These are phyloP conservation scores for Lipomyces orientalis DNA, from an alignment of 805 yeast species.

Conservation along the genomic window DNA sequence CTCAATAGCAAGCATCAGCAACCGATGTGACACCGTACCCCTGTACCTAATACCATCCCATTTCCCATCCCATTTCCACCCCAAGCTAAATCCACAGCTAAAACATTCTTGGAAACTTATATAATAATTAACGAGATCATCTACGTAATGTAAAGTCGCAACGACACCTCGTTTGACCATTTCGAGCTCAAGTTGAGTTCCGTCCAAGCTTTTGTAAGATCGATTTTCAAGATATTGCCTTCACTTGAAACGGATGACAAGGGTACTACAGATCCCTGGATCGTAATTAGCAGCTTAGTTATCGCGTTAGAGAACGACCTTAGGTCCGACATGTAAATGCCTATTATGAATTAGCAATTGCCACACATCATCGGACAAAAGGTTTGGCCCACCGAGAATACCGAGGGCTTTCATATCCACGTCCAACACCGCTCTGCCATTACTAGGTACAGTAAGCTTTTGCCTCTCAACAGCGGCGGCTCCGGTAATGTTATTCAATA, in stretches of 20 bases:
- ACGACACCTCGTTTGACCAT: slow-evolving; percentile 33
- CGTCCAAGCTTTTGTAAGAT: slow-evolving; percentile 30
- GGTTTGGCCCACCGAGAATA: slow-evolving; percentile 15
- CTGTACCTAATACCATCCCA: not conserved
- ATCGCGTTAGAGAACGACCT: not conserved
- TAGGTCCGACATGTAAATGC: slow-evolving; percentile 5
- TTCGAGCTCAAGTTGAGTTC: slow-evolving; percentile 26
- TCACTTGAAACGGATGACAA: slow-evolving; percentile 22
- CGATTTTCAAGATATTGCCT: slow-evolving; percentile 29
- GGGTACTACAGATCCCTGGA: slow-evolving; percentile 35
- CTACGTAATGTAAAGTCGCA: slow-evolving; percentile 29
- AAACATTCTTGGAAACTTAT: not conserved
- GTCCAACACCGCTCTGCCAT: slow-evolving; percentile 31
- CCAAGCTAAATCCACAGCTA: not conserved
- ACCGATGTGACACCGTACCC: not conserved
- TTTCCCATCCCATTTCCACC: not conserved
- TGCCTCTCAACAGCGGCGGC: slow-evolving; percentile 34
- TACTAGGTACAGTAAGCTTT: slow-evolving; percentile 26
- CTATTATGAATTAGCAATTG: not conserved
- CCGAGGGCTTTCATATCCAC: slow-evolving; percentile 34
- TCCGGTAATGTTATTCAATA: slow-evolving; percentile 29
- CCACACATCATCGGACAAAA: not conserved
- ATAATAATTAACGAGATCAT: not conserved
- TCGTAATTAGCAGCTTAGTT: slow-evolving; percentile 27
- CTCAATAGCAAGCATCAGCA: not conserved